Base-by-base conservation (phyloP, 805 yeast species). In the Grigorovia transvaalensis region DNA sequence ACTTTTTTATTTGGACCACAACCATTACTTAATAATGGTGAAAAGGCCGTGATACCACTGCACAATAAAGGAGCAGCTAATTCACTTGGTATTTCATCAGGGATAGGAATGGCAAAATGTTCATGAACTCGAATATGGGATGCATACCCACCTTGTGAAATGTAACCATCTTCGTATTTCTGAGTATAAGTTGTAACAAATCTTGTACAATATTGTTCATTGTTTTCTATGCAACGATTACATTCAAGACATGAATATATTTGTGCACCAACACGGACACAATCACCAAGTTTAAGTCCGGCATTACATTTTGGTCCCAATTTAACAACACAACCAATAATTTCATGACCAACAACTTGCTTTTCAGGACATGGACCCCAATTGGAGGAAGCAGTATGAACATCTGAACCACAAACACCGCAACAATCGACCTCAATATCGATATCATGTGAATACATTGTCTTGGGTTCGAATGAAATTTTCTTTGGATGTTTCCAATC, bases 191-290 rank as follows among this genome's bases (percentile, higher is more conserved):
- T 84, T 46, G 70, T 67, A 47, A 74, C 74, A 15, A 56, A 47
- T 15, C 72, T 62, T 12, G 65, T 48, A 70, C 95, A 85, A 71
- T 78, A 79, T 56, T 70, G 74, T 58, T 82, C 84, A 62, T 81
- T 75, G 57, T 72, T 74, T 41, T 61, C 56, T 20, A 72, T 64
- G 73, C 89, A 87, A 61, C 80, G 73, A 47, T 71, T 61, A 69
- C 95, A 87, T n/a, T 76, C 69, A 50, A 74, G 66, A 71, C 95
- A 86, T 41, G 85, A 71, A 53, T 69, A 71, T 23, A 75, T 72
- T 61, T 79, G 82, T 20, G 93, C 91, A 58, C 95, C 95, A 49
- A 85, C 76, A 51, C 91, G 95, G 29, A 85, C 93, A 57, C 88
- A 74, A 57, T 87, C 83, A 51, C 95, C 95, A 20, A 82, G 64